Evolutionary conservation across 768 basidiomycete genomes (phyloP), one percentile per base, ranked within the genome.

Genomic region (Boletus bicolor): DNA sequence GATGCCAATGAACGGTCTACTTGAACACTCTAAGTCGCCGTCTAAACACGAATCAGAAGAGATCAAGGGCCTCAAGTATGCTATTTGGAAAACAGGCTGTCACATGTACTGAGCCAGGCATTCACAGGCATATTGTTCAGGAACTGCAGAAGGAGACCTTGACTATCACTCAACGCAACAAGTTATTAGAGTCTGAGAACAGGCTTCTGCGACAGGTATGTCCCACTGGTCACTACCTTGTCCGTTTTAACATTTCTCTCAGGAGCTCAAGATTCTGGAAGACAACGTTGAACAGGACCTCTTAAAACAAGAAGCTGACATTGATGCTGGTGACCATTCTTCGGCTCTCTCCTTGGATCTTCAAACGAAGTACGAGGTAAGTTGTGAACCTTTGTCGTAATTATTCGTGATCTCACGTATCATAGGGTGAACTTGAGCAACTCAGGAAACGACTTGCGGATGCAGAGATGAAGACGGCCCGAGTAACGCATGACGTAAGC

Each of bases 131-230:
- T 64, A 91, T 97, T 63, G 84, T 97, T 21, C 87, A 91, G 66
- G 89, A 93, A 62, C 77, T 97, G 39, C 89, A 91, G 65, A 87
- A 89, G 63, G 94, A 97, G 72, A 90, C 84, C 62, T 66, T 82
- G 3, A 73, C 78, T 26, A 68, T 80, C 1, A 71, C 79, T 7
- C 87, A 91, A 57, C 81, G 81, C 56, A 84, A 83, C 67, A 85
- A 87, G 63, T 67, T 86, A n/a, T 68, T 94, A 42, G 84, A 86
- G 68, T 82, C 86, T 11, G 91, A 93, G 73, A 93, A 93, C 65
- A 80, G 79, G 59, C 71, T 86, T 12, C 75, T 94, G 14, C 88
- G 85, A 53, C 84, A 90, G 75, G 92, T 87, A 49, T 30, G 47
- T 51, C 8, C 9, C 41, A 35, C 28, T 11, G n/a, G 37, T 24